Percentiles rank a stretch among this genome's conserved stretches.
Conservation (phyloP, 1,284 basidiomycete genomes). For the Malassezia globosa region DNA sequence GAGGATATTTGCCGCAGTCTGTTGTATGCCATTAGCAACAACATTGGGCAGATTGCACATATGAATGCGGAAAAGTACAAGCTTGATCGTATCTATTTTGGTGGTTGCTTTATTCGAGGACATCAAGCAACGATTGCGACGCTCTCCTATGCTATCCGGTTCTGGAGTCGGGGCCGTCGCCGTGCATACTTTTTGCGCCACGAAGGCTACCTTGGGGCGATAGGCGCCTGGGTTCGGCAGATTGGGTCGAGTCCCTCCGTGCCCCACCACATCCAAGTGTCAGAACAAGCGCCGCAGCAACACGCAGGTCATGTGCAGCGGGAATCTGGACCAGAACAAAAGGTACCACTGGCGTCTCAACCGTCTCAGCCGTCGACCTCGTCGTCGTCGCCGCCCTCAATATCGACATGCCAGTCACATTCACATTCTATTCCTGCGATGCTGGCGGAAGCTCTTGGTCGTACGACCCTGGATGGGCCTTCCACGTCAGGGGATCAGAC, state of each 20-base stretch:
- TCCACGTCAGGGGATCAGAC: neutral
- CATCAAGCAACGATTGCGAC: slow-evolving; percentile 96
- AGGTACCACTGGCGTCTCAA: too few relatives aligned
- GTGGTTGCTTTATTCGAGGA: slow-evolving; percentile 95
- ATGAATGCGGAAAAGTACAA: slow-evolving; percentile 99
- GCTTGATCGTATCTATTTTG: slow-evolving; percentile 93
- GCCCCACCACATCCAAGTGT: neutral
- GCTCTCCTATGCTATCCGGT: slow-evolving; percentile 94
- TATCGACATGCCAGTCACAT: too few relatives aligned
- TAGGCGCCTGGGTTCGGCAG: slow-evolving; percentile 46
- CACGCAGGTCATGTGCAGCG: too few relatives aligned
- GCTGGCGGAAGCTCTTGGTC: slow-evolving; percentile 23
- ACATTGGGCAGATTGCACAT: slow-evolving; percentile 98
- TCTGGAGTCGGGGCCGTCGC: slow-evolving; percentile 98
- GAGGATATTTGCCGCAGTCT: slow-evolving; percentile 83
- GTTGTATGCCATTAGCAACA: slow-evolving; percentile 93
- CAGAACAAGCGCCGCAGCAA: neutral
- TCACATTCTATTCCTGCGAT: slow-evolving; percentile 15
- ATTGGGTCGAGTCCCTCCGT: slow-evolving; percentile 9
- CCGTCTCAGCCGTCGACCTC: neutral
- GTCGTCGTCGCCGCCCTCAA: too few relatives aligned
- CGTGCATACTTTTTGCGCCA: slow-evolving; percentile 91
- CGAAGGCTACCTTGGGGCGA: slow-evolving; percentile 84
- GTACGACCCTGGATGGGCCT: slow-evolving; percentile 2
- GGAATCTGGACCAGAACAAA: neutral